A percentile compares a stretch with the other conserved stretches of the same genome.
phyloP scores from a whole-genome alignment of 2,329 filamentous ascomycete genomes.

The Fusarium longipes region DNA sequence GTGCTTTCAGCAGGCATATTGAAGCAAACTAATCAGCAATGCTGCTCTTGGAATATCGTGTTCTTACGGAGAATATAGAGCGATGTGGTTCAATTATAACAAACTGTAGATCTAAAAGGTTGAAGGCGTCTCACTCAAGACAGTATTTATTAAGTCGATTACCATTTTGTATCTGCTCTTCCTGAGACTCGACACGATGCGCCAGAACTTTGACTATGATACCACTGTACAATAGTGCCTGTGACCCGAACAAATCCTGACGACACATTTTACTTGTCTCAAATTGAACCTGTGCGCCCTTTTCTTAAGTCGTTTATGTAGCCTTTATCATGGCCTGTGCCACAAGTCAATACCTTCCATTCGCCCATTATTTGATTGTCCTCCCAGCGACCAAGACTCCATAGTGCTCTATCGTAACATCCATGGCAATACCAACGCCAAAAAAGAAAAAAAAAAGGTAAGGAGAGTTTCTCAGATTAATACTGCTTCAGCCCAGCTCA shows the following conservation, averaged over 20 bases:
- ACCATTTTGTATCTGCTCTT: no score
- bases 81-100: not conserved
- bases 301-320: slow-evolving; percentile 21
- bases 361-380: slow-evolving; percentile 29
- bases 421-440: slow-evolving; percentile 32
- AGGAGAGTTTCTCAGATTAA: not conserved
- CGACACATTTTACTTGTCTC: slow-evolving; percentile 29
- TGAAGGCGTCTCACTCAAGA: not conserved
- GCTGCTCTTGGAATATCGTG: no score
- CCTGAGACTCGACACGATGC: not conserved
- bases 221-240: slow-evolving; percentile 3
- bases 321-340: slow-evolving; percentile 20
- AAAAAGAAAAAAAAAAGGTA: slow-evolving; percentile 7
- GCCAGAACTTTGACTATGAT: not conserved
- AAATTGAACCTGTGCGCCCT: slow-evolving; percentile 36
- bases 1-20: no score
- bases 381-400: slow-evolving; percentile 35
- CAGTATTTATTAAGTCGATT: no score
- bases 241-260: slow-evolving; percentile 4
- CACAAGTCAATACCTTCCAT: slow-evolving; percentile 18
- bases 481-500: not conserved
- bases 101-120: not conserved
- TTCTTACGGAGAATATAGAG: no score
- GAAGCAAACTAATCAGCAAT: no score
- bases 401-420: slow-evolving; percentile 27